Conservation (phyloP, 345 rosid genomes). For the Anacardium occidentale region DNA sequence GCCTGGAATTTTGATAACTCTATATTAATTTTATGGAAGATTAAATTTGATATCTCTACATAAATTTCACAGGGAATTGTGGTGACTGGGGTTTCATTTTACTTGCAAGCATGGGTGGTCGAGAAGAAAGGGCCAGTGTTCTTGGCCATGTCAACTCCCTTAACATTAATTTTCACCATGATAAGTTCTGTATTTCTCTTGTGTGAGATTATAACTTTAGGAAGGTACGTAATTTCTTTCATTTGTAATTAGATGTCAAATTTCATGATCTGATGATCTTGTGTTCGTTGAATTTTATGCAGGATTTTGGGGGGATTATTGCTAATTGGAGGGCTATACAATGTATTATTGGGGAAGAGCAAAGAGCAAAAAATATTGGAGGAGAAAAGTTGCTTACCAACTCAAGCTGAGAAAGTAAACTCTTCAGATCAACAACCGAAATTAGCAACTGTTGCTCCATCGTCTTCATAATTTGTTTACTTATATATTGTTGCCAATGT, state of each 20-base stretch:
- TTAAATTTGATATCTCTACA: too few species aligned
- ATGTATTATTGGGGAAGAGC: slow-evolving; percentile 85
- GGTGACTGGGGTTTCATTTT: slow-evolving; percentile 83
- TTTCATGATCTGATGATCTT: background rate
- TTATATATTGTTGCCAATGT: too few species aligned
- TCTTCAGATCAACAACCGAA: slow-evolving; percentile 36
- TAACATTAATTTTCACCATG: slow-evolving; percentile 63
- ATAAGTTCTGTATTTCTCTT: slow-evolving; percentile 58
- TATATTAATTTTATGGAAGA: too few species aligned
- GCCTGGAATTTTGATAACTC: too few species aligned
- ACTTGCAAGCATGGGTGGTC: slow-evolving; percentile 87
- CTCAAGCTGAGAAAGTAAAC: slow-evolving; percentile 32
- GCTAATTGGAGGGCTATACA: slow-evolving; percentile 73
- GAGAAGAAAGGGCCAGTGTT: slow-evolving; percentile 93
- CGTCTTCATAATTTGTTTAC: background rate
- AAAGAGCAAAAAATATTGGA: slow-evolving; percentile 41
- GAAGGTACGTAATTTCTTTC: slow-evolving; percentile 49
- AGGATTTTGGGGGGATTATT: slow-evolving; percentile 72
- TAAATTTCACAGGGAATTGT: slow-evolving; percentile 62
- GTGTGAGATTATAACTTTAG: slow-evolving; percentile 59
- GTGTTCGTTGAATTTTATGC: slow-evolving; percentile 11
- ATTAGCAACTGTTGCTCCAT: slow-evolving; percentile 24
- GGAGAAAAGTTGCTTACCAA: slow-evolving; percentile 22
- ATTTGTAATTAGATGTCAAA: too few species aligned
- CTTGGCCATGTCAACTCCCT: slow-evolving; percentile 85